A percentile compares a stretch with the other conserved stretches of the same genome.
Conservation (phyloP, 176 grass and related monocot species). For the Eragrostis nindensis region DNA sequence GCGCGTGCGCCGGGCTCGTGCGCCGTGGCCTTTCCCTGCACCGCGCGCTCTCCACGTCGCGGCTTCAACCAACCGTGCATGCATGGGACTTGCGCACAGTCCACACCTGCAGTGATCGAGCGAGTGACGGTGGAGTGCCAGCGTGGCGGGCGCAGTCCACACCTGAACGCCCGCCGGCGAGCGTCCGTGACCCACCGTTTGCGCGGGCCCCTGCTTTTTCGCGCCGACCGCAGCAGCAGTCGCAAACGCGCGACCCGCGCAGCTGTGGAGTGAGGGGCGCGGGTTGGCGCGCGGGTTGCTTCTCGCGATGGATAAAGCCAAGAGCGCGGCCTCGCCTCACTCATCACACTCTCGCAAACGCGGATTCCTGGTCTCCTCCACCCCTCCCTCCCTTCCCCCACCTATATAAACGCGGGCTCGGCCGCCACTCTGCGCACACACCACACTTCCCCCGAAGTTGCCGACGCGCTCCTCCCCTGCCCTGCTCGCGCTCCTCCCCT, state of each 20-base stretch:
- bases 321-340: not conserved
- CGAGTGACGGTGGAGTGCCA: not conserved
- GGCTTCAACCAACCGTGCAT: not conserved
- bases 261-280: not conserved
- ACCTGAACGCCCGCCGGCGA: not conserved
- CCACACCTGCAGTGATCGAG: not conserved
- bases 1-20: not conserved
- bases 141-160: not conserved
- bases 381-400: not conserved
- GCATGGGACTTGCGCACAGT: not conserved
- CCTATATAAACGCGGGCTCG: not conserved
- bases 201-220: not conserved
- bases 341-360: not conserved
- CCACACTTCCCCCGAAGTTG: not conserved
- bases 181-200: not conserved
- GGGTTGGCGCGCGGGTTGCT: not conserved
- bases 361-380: not conserved
- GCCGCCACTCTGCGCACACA: not conserved
- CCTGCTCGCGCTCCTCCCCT: no score
- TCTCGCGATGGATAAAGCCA: conserved; percentile 6
- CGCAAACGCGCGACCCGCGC: no score
- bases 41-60: not conserved
- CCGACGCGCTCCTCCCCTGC: not conserved
- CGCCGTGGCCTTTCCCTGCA: not conserved
- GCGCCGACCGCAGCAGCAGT: not conserved